phyloP scores from a whole-genome alignment of 2,329 filamentous ascomycete genomes.

The Delphinella strobiligena region DNA sequence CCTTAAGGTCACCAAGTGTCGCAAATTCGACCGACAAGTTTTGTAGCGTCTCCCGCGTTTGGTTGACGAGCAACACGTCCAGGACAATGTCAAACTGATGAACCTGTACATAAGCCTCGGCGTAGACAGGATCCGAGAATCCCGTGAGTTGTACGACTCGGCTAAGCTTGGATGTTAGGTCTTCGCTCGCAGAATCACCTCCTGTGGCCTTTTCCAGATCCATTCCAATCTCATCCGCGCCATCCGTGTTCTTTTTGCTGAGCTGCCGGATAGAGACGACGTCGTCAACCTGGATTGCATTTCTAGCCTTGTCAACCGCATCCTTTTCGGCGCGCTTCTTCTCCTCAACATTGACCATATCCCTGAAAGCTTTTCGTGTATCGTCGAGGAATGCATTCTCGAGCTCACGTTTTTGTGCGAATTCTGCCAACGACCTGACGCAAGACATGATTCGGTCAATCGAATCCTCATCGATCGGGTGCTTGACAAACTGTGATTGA shows the following conservation, averaged over 20 bases:
- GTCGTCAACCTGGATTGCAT: slow-evolving; percentile 89
- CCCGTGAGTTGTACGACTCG: slow-evolving; percentile 94
- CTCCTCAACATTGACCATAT: slow-evolving; percentile 95
- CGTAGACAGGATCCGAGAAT: slow-evolving; percentile 96
- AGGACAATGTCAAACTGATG: slow-evolving; percentile 98
- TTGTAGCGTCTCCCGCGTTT: slow-evolving; percentile 90
- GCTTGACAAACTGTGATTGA: slow-evolving; percentile 97
- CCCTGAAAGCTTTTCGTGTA: slow-evolving; percentile 87
- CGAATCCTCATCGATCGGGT: slow-evolving; percentile 93
- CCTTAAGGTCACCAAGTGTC: slow-evolving; percentile 94
- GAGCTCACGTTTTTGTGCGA: slow-evolving; percentile 76
- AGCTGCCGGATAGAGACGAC: slow-evolving; percentile 87
- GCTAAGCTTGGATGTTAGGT: slow-evolving; percentile 86
- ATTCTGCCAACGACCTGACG: slow-evolving; percentile 83
- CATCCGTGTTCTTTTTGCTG: slow-evolving; percentile 82
- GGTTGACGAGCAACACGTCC: slow-evolving; percentile 92
- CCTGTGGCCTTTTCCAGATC: slow-evolving; percentile 92
- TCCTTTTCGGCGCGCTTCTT: slow-evolving; percentile 96
- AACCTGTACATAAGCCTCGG: slow-evolving; percentile 97
- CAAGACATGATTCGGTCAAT: slow-evolving; percentile 98
- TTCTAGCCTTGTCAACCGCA: slow-evolving; percentile 84
- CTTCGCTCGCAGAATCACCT: slow-evolving; percentile 72
- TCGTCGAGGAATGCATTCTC: slow-evolving; percentile 90
- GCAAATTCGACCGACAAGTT: slow-evolving; percentile 97
- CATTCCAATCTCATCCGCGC: slow-evolving; percentile 71